Evolutionary conservation across 2,329 filamentous ascomycete genomes (phyloP), one percentile per base, ranked within the genome.

Genomic region (Neofusicoccum umdonicola): DNA sequence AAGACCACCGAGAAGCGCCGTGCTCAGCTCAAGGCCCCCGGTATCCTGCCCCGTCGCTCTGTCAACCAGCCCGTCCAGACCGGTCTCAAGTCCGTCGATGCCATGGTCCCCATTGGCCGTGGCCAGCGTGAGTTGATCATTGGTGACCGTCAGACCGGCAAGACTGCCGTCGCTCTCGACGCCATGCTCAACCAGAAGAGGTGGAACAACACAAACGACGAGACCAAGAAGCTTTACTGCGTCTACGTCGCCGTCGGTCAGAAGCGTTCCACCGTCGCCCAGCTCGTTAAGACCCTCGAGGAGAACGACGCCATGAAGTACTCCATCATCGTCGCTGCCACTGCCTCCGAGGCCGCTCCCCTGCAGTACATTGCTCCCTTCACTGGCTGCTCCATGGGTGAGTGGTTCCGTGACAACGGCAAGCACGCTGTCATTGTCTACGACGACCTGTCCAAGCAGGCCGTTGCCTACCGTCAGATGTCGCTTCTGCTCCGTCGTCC

Each of bases 121-220:
- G 95, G 95, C 79, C 95, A 99, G 88, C 95, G 95, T 94, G 95
- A 99, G 87, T 86, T 99, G 88, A 98, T 99, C 83, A 99, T 99
- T 83, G 95, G 95, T 87, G 95, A 99, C 81, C 95, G 95, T 93
- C 95, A 99, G 85, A 99, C 95, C 76, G 95, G 95, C 83, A 99
- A 99, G 91, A 99, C 95, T 79, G 95, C 95, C 77, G 94, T 99
- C 80, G 94, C 90, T 77, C 92, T 99, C 69, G 95, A 99, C 81
- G 89, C 94, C 81, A 98, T 99, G 74, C 90, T 99, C 69, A 99
- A 99, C 90, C 95, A 99, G 88, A 96, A 95, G 89, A 88, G 94
- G 79, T 98, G 94, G 94, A 99, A 99, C 89, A 85, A 82, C 80
- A 76, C 82, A 79, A 85, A 78, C 81, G 93, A 97, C 79, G 95